These are phyloP conservation scores for Camellia lanceoleosa DNA, from an alignment of 148 eudicot genomes.

Conservation along the genomic window DNA sequence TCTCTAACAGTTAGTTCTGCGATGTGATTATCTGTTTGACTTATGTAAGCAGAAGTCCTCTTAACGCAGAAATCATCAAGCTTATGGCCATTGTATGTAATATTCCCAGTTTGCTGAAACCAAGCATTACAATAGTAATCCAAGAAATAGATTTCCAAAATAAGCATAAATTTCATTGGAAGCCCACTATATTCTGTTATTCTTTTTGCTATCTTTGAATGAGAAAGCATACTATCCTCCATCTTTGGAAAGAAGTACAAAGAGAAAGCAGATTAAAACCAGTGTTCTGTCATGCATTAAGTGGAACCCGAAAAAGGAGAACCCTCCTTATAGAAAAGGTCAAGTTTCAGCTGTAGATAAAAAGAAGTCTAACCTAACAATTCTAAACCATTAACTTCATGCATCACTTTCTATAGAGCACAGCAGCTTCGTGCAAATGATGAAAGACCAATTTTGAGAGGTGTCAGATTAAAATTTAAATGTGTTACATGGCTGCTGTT, in stretches of 20 bases:
- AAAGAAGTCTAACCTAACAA: neutral
- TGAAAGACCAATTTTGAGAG: neutral
- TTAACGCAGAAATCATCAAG: constrained; percentile 68
- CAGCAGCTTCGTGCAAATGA: neutral
- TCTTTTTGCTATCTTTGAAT: neutral
- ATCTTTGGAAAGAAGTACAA: neutral
- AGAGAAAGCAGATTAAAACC: too few relatives aligned
- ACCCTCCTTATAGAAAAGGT: neutral
- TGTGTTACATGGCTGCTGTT: too few relatives aligned
- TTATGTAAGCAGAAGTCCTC: constrained; percentile 86
- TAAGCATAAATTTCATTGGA: neutral
- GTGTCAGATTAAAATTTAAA: neutral
- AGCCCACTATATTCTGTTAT: neutral
- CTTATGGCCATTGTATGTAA: constrained; percentile 75
- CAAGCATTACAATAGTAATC: neutral
- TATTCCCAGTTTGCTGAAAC: constrained; percentile 60
- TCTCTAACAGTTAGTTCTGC: constrained; percentile 12
- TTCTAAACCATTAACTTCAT: neutral
- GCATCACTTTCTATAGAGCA: neutral
- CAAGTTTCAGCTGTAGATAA: neutral
- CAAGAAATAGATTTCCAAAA: neutral
- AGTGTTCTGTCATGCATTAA: neutral
- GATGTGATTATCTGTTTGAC: constrained; percentile 87
- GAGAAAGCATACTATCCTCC: neutral
- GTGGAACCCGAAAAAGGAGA: neutral